These are phyloP conservation scores for Dalbergia cultrata DNA, from an alignment of 306 rosid genomes.

Conservation along the genomic window DNA sequence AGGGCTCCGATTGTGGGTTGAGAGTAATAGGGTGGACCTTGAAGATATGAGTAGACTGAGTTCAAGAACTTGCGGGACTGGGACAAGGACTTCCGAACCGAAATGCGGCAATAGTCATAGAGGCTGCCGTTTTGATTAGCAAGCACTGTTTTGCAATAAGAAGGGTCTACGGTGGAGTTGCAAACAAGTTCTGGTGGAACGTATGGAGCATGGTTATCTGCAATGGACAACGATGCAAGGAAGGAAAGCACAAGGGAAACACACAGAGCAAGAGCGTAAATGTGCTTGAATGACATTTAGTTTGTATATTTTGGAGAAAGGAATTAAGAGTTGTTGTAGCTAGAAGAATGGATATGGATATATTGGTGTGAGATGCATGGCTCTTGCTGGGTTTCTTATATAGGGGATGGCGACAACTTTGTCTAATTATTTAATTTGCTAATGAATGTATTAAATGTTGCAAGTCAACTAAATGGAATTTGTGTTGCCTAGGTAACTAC, in stretches of 20 bases:
- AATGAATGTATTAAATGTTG: background rate
- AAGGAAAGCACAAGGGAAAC: slow-evolving; percentile 34
- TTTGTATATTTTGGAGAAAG: background rate
- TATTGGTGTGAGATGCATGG: slow-evolving; percentile 17
- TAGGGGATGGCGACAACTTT: background rate
- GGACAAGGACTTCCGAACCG: slow-evolving; percentile 62
- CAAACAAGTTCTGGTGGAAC: slow-evolving; percentile 55
- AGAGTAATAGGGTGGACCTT: slow-evolving; percentile 38
- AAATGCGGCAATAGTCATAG: slow-evolving; percentile 59
- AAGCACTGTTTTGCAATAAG: slow-evolving; percentile 67
- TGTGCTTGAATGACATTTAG: slow-evolving; percentile 31
- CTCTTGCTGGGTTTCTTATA: slow-evolving; percentile 10
- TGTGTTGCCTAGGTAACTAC: background rate
- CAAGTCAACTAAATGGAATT: slow-evolving; percentile 38
- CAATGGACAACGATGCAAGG: slow-evolving; percentile 37
- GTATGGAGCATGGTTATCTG: slow-evolving; percentile 33
- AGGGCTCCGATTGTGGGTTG: slow-evolving; percentile 60
- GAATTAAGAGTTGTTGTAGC: background rate
- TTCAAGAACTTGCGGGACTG: slow-evolving; percentile 60
- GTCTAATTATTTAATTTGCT: background rate
- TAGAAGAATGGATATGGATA: background rate
- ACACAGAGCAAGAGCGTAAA: slow-evolving; percentile 5
- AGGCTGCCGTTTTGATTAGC: slow-evolving; percentile 54
- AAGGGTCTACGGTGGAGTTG: slow-evolving; percentile 59
- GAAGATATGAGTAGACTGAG: slow-evolving; percentile 52